Percentiles rank a stretch among this genome's conserved stretches.
These are phyloP conservation scores for Ophiocordyceps unilateralis DNA, from an alignment of 2,329 filamentous ascomycete species.

Conservation along the genomic window DNA sequence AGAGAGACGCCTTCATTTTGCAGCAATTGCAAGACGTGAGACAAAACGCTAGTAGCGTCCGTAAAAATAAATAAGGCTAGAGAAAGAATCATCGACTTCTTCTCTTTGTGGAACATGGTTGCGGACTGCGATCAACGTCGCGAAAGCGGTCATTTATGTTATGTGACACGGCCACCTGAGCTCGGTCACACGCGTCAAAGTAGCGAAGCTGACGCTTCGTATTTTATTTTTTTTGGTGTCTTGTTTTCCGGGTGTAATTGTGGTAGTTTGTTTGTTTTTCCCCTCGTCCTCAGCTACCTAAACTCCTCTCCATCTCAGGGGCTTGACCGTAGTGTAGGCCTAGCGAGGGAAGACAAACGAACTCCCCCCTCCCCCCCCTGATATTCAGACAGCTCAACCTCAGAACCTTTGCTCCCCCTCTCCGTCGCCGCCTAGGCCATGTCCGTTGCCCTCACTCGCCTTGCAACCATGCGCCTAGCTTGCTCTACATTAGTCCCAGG, in stretches of 20 bases:
- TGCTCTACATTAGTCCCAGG: slow-evolving; percentile 7
- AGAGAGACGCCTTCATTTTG: background rate
- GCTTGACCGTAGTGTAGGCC: background rate
- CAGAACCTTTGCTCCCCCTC: background rate
- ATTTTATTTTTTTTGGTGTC: background rate
- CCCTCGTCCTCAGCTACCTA: background rate
- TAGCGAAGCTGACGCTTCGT: background rate
- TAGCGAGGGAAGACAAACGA: slow-evolving; percentile 1
- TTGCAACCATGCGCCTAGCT: slow-evolving; percentile 2
- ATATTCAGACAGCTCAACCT: slow-evolving; percentile 6
- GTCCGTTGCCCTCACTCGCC: too few relatives aligned
- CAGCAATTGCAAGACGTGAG: too few relatives aligned
- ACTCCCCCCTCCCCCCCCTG: background rate
- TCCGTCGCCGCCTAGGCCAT: slow-evolving; percentile 1
- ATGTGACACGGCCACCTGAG: background rate
- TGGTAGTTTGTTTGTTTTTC: background rate
- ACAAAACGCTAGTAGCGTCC: too few relatives aligned
- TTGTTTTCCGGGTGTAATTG: background rate
- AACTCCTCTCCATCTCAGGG: background rate
- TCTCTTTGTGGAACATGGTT: background rate
- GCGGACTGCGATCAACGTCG: background rate
- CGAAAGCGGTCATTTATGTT: background rate
- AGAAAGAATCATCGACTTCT: background rate
- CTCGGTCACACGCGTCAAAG: background rate
- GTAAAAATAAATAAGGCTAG: background rate